phyloP scores from a whole-genome alignment of 2,329 filamentous ascomycete genomes.

The Epichloe amarillans region DNA sequence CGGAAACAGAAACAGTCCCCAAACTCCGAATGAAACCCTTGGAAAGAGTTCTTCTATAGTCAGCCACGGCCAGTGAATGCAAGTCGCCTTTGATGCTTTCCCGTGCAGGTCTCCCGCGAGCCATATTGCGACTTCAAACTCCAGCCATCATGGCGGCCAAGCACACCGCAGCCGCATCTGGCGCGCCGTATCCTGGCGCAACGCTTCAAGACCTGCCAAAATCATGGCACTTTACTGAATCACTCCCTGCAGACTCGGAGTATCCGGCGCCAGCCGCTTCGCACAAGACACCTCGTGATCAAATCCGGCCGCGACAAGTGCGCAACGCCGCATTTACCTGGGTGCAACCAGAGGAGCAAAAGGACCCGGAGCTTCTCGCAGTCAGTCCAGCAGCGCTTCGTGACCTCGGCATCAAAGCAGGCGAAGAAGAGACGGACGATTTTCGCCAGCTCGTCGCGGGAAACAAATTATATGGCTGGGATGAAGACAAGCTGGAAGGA shows the following conservation, averaged over 20 bases:
- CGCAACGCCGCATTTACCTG: constrained; percentile 79
- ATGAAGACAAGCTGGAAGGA: constrained; percentile 49
- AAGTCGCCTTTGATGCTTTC: constrained; percentile 21
- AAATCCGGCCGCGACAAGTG: constrained; percentile 70
- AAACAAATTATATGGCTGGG: constrained; percentile 70
- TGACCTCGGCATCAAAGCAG: constrained; percentile 62
- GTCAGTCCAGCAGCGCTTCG: constrained; percentile 67
- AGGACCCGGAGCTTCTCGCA: constrained; percentile 65
- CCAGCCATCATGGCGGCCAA: constrained; percentile 19
- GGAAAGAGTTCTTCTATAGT: background rate
- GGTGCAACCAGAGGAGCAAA: constrained; percentile 64
- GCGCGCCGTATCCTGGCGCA: constrained; percentile 5
- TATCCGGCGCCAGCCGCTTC: constrained; percentile 74
- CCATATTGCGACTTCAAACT: constrained; percentile 14
- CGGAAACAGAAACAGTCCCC: background rate
- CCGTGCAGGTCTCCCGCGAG: constrained; percentile 18
- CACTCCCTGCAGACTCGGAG: constrained; percentile 59
- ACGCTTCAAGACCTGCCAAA: constrained; percentile 46
- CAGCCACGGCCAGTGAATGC: background rate
- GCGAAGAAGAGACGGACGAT: constrained; percentile 56
- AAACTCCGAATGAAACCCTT: background rate
- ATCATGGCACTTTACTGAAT: constrained; percentile 51
- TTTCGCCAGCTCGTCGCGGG: constrained; percentile 71
- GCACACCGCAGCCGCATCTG: constrained; percentile 16
- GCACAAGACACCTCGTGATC: constrained; percentile 63